Percentiles rank a stretch among this genome's conserved stretches.
Evolutionary conservation across 306 rosid species (phyloP).

Genomic region (Bauhinia variegata): DNA sequence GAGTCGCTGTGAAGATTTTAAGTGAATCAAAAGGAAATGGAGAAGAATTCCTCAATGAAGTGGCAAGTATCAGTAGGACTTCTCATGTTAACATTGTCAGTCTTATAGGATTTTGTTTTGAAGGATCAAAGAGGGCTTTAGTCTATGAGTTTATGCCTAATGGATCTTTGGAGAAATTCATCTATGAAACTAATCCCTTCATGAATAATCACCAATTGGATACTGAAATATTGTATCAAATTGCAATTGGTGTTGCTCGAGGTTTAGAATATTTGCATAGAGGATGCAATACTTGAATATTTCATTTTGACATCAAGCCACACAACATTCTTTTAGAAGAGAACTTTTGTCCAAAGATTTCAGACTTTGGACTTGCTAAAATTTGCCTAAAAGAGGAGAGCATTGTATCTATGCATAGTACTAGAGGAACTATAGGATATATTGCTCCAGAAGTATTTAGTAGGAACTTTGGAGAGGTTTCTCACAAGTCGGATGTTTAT

Average conservation of each 20-base stretch:
- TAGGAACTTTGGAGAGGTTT: constrained; percentile 21
- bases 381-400: constrained; percentile 5
- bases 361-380: constrained; percentile 44
- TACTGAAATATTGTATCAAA: constrained; percentile 23
- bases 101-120: constrained; percentile 34
- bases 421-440: constrained; percentile 38
- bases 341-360: constrained; percentile 27
- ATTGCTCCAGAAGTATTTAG: constrained; percentile 22
- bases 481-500: constrained; percentile 42
- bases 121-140: constrained; percentile 38
- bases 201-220: not conserved
- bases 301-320: constrained; percentile 47
- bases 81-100: constrained; percentile 37
- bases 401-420: constrained; percentile 3
- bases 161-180: constrained; percentile 42
- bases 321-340: constrained; percentile 24
- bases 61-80: constrained; percentile 36
- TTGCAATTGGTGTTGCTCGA: constrained; percentile 41
- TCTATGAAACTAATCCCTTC: not conserved
- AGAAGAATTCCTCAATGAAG: constrained; percentile 47
- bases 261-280: constrained; percentile 46
- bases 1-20: constrained; percentile 42
- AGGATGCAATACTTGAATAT: constrained; percentile 40
- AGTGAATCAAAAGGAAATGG: constrained; percentile 21
- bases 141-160: constrained; percentile 40